Evolutionary conservation across 208 protist genomes (phyloP).

Genomic region (Acanthamoeba sp.): DNA sequence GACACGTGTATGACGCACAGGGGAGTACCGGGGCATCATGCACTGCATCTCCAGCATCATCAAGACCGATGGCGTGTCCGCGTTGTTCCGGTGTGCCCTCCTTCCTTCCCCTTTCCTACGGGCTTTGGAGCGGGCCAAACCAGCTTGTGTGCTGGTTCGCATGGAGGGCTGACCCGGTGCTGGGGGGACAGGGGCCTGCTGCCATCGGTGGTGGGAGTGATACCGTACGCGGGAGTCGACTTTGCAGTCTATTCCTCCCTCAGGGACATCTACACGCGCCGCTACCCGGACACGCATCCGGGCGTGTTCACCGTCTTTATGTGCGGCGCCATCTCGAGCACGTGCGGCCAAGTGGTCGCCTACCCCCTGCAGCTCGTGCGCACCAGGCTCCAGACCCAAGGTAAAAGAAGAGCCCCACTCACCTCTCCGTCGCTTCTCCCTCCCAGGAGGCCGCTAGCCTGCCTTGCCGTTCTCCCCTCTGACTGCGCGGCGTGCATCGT

Average conservation of each 20-base stretch:
- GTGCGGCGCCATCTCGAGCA: conserved; percentile 70
- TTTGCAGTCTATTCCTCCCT: conserved; percentile 74
- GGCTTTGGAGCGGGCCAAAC: too few relatives aligned
- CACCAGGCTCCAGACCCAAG: conserved; percentile 65
- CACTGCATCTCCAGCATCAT: conserved; percentile 39
- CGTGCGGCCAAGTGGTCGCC: conserved; percentile 68
- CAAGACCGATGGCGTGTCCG: background rate
- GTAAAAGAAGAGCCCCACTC: background rate
- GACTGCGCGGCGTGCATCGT: background rate
- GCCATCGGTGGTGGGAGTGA: conserved; percentile 68
- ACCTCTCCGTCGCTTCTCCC: background rate
- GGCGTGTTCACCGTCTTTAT: conserved; percentile 63
- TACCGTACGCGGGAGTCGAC: conserved; percentile 73
- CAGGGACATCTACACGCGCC: conserved; percentile 10
- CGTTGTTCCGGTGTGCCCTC: background rate
- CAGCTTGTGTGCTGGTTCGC: too few relatives aligned
- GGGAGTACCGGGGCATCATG: conserved; percentile 66
- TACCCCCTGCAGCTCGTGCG: conserved; percentile 72
- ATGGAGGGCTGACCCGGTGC: too few relatives aligned
- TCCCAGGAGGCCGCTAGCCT: too few relatives aligned
- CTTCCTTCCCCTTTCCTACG: background rate
- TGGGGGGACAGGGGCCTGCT: conserved; percentile 56
- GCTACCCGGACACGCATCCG: conserved; percentile 33
- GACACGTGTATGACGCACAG: background rate
- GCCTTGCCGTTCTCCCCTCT: background rate